phyloP scores from a whole-genome alignment of 2,329 filamentous ascomycete genomes.

The Thielaviopsis populi region DNA sequence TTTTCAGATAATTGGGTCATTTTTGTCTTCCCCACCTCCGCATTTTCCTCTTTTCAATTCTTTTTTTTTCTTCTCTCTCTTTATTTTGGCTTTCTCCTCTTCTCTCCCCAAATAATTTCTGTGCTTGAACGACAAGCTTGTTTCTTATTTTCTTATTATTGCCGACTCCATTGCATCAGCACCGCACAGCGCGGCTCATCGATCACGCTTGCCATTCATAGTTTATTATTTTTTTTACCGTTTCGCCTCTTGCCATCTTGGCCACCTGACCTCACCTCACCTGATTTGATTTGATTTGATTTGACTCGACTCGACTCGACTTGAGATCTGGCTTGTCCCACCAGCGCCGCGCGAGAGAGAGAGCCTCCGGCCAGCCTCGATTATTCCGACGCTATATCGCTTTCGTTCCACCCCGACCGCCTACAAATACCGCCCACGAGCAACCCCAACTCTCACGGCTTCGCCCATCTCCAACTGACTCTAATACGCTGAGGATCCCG shows the following conservation, averaged over 20 bases:
- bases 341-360: background rate
- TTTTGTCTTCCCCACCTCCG: conserved; percentile 5
- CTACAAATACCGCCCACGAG: background rate
- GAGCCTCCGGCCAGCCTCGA: background rate
- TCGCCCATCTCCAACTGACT: background rate
- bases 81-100: background rate
- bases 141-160: background rate
- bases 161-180: background rate
- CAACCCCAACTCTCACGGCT: background rate
- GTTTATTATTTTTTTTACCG: conserved; percentile 1
- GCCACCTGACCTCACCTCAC: background rate
- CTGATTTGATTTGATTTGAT: too few relatives aligned
- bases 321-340: background rate
- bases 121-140: background rate
- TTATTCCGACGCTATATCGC: background rate
- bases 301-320: too few relatives aligned
- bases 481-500: background rate
- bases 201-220: background rate
- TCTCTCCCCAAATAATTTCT: background rate
- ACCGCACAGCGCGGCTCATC: too few relatives aligned
- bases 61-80: background rate
- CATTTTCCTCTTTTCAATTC: background rate
- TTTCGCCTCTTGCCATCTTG: background rate
- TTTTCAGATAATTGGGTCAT: conserved; percentile 1
- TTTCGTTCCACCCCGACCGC: background rate